Evolutionary conservation across 108 stramenopile species (phyloP).

Genomic region (Nitzschia inconspicua): DNA sequence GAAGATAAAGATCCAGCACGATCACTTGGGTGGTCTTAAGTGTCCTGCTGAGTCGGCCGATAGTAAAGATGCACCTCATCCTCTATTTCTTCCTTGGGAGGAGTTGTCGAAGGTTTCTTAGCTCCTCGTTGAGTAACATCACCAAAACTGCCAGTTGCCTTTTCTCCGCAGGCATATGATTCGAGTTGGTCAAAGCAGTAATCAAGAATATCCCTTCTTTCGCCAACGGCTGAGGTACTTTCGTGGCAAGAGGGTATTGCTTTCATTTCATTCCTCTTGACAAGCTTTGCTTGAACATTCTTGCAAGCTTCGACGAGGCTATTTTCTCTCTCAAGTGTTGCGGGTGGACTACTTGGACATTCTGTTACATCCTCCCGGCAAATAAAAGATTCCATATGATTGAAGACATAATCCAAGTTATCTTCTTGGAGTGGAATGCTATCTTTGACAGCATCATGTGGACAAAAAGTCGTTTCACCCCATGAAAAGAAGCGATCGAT

Average conservation of each 20-base stretch:
- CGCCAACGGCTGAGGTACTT: slow-evolving; percentile 1
- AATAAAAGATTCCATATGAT: slow-evolving; percentile 8
- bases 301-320: neutral
- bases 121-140: neutral
- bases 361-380: neutral
- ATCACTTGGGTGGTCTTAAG: neutral
- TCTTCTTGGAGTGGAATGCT: neutral
- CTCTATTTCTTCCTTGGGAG: slow-evolving; percentile 7
- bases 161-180: slow-evolving; percentile 10
- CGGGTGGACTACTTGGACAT: slow-evolving; percentile 8
- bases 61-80: slow-evolving; percentile 19
- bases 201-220: slow-evolving; percentile 14
- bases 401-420: slow-evolving; percentile 12
- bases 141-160: neutral
- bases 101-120: neutral
- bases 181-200: slow-evolving; percentile 15
- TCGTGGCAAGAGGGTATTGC: too few species aligned
- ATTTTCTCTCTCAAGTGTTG: slow-evolving; percentile 2
- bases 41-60: slow-evolving; percentile 2
- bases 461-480: slow-evolving; percentile 5
- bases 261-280: neutral
- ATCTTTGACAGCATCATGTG: neutral
- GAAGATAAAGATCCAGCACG: neutral
- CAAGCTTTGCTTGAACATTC: neutral
- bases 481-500: slow-evolving; percentile 10